Evolutionary conservation across 805 yeast genomes (phyloP).

Genomic region (Wickerhamomyces chaumierensis): DNA sequence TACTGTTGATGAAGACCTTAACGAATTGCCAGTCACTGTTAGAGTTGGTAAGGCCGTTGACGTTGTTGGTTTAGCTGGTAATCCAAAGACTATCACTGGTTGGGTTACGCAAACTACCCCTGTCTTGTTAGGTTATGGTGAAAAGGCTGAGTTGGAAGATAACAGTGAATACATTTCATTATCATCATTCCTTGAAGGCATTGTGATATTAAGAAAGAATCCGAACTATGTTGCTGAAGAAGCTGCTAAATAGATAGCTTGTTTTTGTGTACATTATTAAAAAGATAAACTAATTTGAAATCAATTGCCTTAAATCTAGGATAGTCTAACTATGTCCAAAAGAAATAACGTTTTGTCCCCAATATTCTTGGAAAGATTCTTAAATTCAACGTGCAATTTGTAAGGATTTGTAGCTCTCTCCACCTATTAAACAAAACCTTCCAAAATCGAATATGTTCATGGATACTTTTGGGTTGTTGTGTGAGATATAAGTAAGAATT

Average conservation of each 20-base stretch:
- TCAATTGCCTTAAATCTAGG: no score
- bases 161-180: slow-evolving; percentile 84
- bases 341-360: no score
- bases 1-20: slow-evolving; percentile 81
- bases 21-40: slow-evolving; percentile 81
- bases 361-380: no score
- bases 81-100: slow-evolving; percentile 97
- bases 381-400: no score
- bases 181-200: slow-evolving; percentile 78
- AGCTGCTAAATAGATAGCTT: slow-evolving; percentile 20
- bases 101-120: slow-evolving; percentile 99
- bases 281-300: no score
- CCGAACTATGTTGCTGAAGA: slow-evolving; percentile 64
- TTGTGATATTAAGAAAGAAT: slow-evolving; percentile 84
- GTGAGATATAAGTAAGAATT: no score
- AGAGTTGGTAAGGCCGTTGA: slow-evolving; percentile 99
- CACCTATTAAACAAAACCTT: no score
- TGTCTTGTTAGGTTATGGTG: slow-evolving; percentile 85
- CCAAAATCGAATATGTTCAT: no score
- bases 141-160: slow-evolving; percentile 87
- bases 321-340: no score
- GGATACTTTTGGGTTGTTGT: no score
- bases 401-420: no score
- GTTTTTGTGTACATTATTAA: neutral
- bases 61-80: slow-evolving; percentile 98